These are phyloP conservation scores for Chalciporus sphaerocephalus DNA, from an alignment of 768 basidiomycete genomes.

Conservation along the genomic window DNA sequence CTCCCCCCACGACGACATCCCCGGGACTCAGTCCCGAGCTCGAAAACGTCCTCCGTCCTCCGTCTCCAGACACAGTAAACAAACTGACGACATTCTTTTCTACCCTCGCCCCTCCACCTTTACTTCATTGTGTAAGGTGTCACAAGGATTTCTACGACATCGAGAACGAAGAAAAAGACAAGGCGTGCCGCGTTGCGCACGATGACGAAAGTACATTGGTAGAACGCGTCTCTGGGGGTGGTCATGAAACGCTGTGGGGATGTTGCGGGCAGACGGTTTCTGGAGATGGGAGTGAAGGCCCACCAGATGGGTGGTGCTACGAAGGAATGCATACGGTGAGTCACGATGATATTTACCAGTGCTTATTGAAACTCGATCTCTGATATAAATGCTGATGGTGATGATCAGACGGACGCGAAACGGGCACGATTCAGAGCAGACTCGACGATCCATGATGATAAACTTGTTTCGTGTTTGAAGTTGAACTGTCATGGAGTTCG, in stretches of 20 bases:
- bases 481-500: conserved; percentile 50
- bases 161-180: conserved; percentile 58
- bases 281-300: conserved; percentile 76
- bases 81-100: conserved; percentile 57
- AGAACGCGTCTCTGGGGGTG: conserved; percentile 46
- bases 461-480: conserved; percentile 55
- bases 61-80: conserved; percentile 38
- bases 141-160: conserved; percentile 67
- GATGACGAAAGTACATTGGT: conserved; percentile 80
- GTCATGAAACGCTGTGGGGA: conserved; percentile 57
- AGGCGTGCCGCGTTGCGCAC: conserved; percentile 65
- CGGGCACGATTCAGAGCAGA: conserved; percentile 79
- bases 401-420: conserved; percentile 57
- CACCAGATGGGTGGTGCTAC: conserved; percentile 85
- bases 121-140: conserved; percentile 71
- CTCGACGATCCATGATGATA: conserved; percentile 61
- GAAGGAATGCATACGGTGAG: conserved; percentile 71
- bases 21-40: conserved; percentile 13
- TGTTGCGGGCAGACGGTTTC: conserved; percentile 72
- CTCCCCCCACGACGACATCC: conserved; percentile 7
- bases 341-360: background rate
- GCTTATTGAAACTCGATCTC: background rate
- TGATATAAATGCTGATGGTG: background rate
- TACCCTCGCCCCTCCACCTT: conserved; percentile 59
- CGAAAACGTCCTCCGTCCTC: conserved; percentile 12